phyloP scores from a whole-genome alignment of 2,329 filamentous ascomycete genomes.

The Penicillium sp. region DNA sequence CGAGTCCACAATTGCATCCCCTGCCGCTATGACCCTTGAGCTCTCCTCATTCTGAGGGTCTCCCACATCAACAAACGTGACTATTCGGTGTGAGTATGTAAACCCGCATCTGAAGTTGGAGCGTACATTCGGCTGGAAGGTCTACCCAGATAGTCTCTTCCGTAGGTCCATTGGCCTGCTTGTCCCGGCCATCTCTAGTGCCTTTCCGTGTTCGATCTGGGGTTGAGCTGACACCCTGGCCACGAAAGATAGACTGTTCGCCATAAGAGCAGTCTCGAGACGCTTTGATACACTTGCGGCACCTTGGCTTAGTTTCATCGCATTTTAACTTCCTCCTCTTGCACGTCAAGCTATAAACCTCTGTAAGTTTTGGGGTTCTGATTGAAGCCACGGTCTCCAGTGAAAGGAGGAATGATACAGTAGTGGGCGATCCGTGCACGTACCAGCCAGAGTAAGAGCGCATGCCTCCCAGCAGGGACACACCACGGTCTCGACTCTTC shows the following conservation, averaged over 20 bases:
- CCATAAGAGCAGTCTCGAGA: background rate
- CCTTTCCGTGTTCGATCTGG: background rate
- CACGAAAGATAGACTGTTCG: background rate
- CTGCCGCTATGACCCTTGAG: background rate
- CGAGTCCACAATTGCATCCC: background rate
- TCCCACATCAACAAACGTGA: background rate
- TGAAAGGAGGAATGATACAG: background rate
- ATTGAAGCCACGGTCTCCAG: background rate
- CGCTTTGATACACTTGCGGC: background rate
- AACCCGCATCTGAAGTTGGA: background rate
- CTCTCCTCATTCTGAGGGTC: background rate
- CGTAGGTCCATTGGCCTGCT: background rate
- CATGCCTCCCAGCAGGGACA: background rate
- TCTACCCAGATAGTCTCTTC: background rate
- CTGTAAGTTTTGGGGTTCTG: background rate
- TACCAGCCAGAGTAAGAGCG: background rate
- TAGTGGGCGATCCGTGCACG: background rate
- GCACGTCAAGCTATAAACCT: background rate
- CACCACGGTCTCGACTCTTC: background rate
- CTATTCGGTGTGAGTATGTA: background rate
- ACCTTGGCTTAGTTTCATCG: background rate
- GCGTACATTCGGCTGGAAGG: background rate
- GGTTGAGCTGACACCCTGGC: background rate
- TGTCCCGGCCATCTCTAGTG: too few species aligned
- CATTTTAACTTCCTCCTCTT: background rate